phyloP scores from a whole-genome alignment of 495 filamentous ascomycete genomes.

The Clohesyomyces aquaticus region DNA sequence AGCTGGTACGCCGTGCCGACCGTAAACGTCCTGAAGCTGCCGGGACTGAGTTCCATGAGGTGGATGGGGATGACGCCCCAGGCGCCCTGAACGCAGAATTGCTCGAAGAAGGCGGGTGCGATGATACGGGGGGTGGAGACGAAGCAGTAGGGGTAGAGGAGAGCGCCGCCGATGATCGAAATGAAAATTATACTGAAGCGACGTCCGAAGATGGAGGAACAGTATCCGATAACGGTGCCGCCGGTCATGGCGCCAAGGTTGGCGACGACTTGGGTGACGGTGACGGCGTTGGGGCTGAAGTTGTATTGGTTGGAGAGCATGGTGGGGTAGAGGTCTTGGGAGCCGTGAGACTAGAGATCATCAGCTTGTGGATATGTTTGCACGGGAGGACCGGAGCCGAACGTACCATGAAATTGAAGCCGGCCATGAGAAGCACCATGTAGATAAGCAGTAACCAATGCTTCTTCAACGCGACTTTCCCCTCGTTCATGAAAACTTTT shows the following conservation, averaged over 20 bases:
- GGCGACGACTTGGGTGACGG: slow-evolving; percentile 81
- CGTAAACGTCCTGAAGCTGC: slow-evolving; percentile 79
- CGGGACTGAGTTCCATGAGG: slow-evolving; percentile 84
- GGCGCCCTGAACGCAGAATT: slow-evolving; percentile 75
- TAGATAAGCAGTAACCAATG: slow-evolving; percentile 83
- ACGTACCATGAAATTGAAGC: slow-evolving; percentile 84
- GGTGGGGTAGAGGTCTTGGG: slow-evolving; percentile 88
- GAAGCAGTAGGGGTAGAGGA: slow-evolving; percentile 83
- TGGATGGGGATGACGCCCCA: slow-evolving; percentile 60
- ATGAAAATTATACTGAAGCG: slow-evolving; percentile 80
- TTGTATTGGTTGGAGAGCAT: slow-evolving; percentile 78
- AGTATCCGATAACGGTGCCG: slow-evolving; percentile 77
- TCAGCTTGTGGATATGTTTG: too few relatives aligned
- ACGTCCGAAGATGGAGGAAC: slow-evolving; percentile 78
- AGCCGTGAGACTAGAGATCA: slow-evolving; percentile 89
- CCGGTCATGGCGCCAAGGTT: slow-evolving; percentile 81
- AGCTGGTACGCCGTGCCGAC: slow-evolving; percentile 85
- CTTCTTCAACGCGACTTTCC: slow-evolving; percentile 71
- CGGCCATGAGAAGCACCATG: slow-evolving; percentile 82
- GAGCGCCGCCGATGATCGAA: slow-evolving; percentile 72
- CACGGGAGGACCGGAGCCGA: too few relatives aligned
- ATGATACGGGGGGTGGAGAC: slow-evolving; percentile 64
- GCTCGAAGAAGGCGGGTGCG: slow-evolving; percentile 87
- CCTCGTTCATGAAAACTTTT: slow-evolving; percentile 71
- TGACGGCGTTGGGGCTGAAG: slow-evolving; percentile 72